A percentile compares a stretch with the other conserved stretches of the same genome.
Evolutionary conservation across 1,284 basidiomycete genomes (phyloP).

Genomic region (Trametes polyzona): DNA sequence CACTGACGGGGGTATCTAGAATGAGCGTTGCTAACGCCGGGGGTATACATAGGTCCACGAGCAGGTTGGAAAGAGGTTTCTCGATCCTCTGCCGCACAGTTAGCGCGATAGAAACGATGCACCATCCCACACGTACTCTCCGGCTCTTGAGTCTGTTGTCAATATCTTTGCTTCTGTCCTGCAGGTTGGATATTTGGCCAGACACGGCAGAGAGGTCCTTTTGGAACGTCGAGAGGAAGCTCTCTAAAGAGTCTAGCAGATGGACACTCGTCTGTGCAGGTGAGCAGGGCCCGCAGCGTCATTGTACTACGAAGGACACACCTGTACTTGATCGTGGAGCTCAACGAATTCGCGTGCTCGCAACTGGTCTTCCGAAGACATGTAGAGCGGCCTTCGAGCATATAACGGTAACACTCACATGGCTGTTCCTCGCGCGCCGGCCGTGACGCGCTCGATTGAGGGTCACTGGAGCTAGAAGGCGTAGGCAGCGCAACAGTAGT

Average conservation of each 20-base stretch:
- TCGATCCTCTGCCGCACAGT: conserved; percentile 73
- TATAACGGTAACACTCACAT: conserved; percentile 9
- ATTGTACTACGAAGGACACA: conserved; percentile 25
- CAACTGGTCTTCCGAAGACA: conserved; percentile 31
- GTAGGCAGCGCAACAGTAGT: too few species aligned
- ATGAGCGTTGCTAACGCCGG: conserved; percentile 81
- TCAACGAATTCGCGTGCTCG: conserved; percentile 77
- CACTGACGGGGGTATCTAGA: conserved; percentile 82
- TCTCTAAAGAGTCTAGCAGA: conserved; percentile 84
- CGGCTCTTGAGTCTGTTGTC: conserved; percentile 85
- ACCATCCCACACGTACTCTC: conserved; percentile 53
- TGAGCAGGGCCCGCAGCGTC: conserved; percentile 10
- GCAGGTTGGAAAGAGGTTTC: conserved; percentile 80
- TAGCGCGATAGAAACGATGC: not conserved
- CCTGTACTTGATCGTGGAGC: conserved; percentile 82
- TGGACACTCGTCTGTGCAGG: conserved; percentile 66
- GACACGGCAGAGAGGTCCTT: conserved; percentile 92
- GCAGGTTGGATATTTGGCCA: conserved; percentile 93
- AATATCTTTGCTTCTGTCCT: conserved; percentile 87
- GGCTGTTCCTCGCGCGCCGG: not conserved
- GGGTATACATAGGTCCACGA: conserved; percentile 83
- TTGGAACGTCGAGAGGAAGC: conserved; percentile 94
- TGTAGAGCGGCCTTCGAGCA: not conserved
- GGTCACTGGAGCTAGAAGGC: not conserved
- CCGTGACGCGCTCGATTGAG: not conserved